Base-by-base conservation (phyloP, 2,329 filamentous ascomycete species). In the Colletotrichum godetiae region DNA sequence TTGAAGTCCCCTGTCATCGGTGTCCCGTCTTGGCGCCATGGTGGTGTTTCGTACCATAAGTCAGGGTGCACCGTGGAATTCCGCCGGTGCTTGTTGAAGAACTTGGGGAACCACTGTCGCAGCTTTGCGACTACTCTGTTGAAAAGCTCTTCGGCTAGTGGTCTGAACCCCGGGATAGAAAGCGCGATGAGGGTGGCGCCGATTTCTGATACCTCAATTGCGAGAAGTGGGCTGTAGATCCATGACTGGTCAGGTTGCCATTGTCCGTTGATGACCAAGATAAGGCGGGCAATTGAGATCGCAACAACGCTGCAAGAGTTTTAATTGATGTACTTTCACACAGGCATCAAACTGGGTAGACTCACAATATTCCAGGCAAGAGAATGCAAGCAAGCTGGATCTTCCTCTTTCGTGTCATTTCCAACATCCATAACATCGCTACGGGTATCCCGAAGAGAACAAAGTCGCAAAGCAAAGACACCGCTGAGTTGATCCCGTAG, bases 161-260 rank as follows among this genome's bases (percentile, higher is more conserved):
- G 87, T 67, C 88, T 88, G 59, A 87, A 78, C 3, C 86, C 87
- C 0, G 87, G 87, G 0, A 88, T 81, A 0, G 87, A 89, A 1
- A 89, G 81, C 1, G 87, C 86, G 52, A 88, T 84, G 29, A 89
- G 76, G 0, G 87, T 89, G 1, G 83, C 82, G 4, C 86, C 86
- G 24, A 89, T 86, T 53, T 89, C 87, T 1, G 87, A 83, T 3
- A 84, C 84, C 77, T 89, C 87, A 4, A 88, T 82, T 3, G 80
- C 85, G 4, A 89, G 78, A 80, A 88, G 84, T 0, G 86, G 84
- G 65, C 87, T 84, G 76, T 89, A 89, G 29, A 81, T 80, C 87
- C 87, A 89, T 19, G 86, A 87, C 78, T 80, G 79, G 75, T 88
- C 87, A 2, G 79, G 68, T 33, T 85, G 79, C 84, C 84, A 85